Base-by-base conservation (phyloP, 176 grass and related monocot genomes). In the Carex pumila region DNA sequence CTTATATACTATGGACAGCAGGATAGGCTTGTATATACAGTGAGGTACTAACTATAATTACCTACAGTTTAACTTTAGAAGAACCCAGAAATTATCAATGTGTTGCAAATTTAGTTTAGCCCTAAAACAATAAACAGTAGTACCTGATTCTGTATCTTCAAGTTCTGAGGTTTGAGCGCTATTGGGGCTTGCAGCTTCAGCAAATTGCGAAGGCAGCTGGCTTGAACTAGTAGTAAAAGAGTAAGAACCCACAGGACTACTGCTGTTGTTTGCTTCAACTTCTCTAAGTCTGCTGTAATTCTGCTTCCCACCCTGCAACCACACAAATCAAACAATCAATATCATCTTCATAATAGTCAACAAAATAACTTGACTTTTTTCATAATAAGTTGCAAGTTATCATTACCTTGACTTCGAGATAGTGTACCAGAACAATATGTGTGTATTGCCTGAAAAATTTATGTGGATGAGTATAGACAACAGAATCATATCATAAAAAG, bases 361-460 rank as follows among this genome's bases (percentile, higher is more conserved):
- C 59, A 22, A 12, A 14, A 66, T 30, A 66, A 12, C 59, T 21
- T 22, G 22, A 15, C 15, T 66, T 66, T 30, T 34, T 13, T 21
- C 5, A 32, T 5, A 22, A 66, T 13, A 66, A 39, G 37, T 39
- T 6, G 37, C 37, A 39, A 5, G 50, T 29, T 39, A 81, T 80
- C 55, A 84, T 47, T 92, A 99, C 97, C 97, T 96, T 99, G 77
- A 96, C 85, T 85, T 99, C 93, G 82, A 91, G 97, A 61, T 99
- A 99, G 85, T 99, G 97, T 81, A 99, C 97, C 85, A 99, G 93
- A 83, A 99, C 97, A 55, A 99, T 99, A 81, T 99, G 91, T 85
- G 93, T 99, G 73, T 89, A 96, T 75, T 84, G 86, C 93, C 97
- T 99, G 93, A 54, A 91, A 92, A 71, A 91, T 13, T 63, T 63